A percentile compares a stretch with the other conserved stretches of the same genome.
phyloP scores from a whole-genome alignment of 495 filamentous ascomycete species.

The Penicillium herquei region DNA sequence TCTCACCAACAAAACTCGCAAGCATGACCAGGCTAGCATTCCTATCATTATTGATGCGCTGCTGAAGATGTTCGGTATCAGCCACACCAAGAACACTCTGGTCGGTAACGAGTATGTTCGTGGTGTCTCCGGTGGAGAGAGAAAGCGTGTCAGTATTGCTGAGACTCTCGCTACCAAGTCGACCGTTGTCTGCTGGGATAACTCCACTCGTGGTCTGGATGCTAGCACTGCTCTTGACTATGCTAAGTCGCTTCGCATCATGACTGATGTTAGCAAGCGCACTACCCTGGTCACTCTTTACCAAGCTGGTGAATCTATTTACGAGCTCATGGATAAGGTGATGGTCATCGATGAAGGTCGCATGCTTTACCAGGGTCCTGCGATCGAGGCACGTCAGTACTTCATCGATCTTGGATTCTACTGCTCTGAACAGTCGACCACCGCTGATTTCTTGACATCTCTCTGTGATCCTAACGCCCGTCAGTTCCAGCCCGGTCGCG shows the following conservation, averaged over 20 bases:
- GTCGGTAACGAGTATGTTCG: constrained; percentile 84
- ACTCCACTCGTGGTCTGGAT: constrained; percentile 79
- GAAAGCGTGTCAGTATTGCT: constrained; percentile 70
- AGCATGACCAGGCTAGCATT: constrained; percentile 63
- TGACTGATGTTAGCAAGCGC: constrained; percentile 78
- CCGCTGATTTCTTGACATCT: constrained; percentile 72
- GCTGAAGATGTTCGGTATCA: constrained; percentile 73
- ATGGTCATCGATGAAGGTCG: constrained; percentile 64
- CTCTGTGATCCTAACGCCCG: constrained; percentile 75
- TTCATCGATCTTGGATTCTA: constrained; percentile 69
- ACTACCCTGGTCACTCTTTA: constrained; percentile 84
- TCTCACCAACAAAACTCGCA: constrained; percentile 79
- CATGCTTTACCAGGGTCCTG: constrained; percentile 64
- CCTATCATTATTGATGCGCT: constrained; percentile 63
- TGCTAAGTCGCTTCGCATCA: constrained; percentile 71
- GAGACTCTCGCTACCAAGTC: constrained; percentile 68
- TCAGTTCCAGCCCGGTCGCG: constrained; percentile 60
- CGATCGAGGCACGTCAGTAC: constrained; percentile 62
- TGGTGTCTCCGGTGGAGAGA: constrained; percentile 69
- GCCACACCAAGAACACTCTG: constrained; percentile 75
- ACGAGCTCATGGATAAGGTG: constrained; percentile 78
- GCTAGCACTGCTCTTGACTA: constrained; percentile 79
- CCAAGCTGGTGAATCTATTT: constrained; percentile 81
- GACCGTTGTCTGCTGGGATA: constrained; percentile 66
- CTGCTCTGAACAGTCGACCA: constrained; percentile 66